These are phyloP conservation scores for Pharnaceum exiguum DNA, from an alignment of 148 eudicot species.

Conservation along the genomic window DNA sequence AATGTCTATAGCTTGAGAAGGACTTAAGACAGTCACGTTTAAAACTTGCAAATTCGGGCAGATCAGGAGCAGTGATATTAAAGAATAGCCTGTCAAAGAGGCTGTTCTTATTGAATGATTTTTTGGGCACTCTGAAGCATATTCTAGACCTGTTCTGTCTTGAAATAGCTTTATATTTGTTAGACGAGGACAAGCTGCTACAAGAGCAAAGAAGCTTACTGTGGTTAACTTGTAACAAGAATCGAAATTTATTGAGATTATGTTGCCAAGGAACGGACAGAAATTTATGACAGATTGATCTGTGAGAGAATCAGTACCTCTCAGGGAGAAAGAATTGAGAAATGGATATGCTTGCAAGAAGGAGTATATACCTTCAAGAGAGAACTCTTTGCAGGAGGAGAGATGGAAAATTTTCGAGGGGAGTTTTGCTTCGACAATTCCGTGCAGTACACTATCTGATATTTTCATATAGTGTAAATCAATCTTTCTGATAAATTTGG, in stretches of 20 bases:
- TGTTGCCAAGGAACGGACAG: background rate
- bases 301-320: background rate
- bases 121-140: background rate
- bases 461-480: background rate
- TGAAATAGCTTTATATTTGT: background rate
- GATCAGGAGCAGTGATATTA: background rate
- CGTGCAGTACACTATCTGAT: background rate
- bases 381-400: background rate
- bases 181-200: background rate
- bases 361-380: background rate
- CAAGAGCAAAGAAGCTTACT: background rate
- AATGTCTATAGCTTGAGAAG: background rate
- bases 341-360: conserved; percentile 3
- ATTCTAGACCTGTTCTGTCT: background rate
- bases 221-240: background rate
- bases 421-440: background rate
- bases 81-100: background rate
- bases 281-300: background rate
- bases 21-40: background rate
- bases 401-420: background rate
- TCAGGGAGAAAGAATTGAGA: background rate
- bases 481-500: background rate
- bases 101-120: background rate
- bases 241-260: background rate
- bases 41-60: background rate